These are phyloP conservation scores for Yarrowia sp. DNA, from an alignment of 805 yeast species.

Conservation along the genomic window DNA sequence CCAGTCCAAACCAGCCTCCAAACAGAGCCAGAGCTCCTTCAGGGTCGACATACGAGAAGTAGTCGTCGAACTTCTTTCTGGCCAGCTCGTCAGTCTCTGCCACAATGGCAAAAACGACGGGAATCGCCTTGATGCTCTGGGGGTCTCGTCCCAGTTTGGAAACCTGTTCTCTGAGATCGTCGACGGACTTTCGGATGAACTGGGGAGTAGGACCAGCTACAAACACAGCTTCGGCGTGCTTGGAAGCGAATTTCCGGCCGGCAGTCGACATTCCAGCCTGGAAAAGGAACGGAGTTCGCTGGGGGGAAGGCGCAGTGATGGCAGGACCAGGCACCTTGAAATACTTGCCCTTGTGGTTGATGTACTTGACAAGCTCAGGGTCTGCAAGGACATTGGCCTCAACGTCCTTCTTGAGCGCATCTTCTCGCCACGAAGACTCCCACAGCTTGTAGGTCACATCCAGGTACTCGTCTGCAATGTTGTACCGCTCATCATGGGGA, in stretches of 20 bases:
- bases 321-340: slow-evolving; percentile 56
- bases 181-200: slow-evolving; percentile 48
- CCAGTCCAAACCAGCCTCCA: slow-evolving; percentile 55
- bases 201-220: slow-evolving; percentile 52
- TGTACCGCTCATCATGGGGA: slow-evolving; percentile 55
- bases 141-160: slow-evolving; percentile 51
- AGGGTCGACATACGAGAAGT: slow-evolving; percentile 50
- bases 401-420: slow-evolving; percentile 50
- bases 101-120: slow-evolving; percentile 51
- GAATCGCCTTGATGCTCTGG: slow-evolving; percentile 52
- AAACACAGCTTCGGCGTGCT: slow-evolving; percentile 55
- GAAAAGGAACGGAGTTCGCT: slow-evolving; percentile 55
- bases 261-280: slow-evolving; percentile 57
- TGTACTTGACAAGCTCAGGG: slow-evolving; percentile 54
- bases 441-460: slow-evolving; percentile 54
- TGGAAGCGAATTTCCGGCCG: slow-evolving; percentile 56
- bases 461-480: slow-evolving; percentile 53
- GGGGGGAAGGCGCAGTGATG: slow-evolving; percentile 56
- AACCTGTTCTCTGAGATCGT: slow-evolving; percentile 50
- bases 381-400: slow-evolving; percentile 43
- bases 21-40: slow-evolving; percentile 55
- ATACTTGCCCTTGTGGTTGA: slow-evolving; percentile 54
- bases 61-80: slow-evolving; percentile 50
- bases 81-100: slow-evolving; percentile 56
- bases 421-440: slow-evolving; percentile 58